Evolutionary conservation across 108 stramenopile species (phyloP).

Genomic region (Conticribra guillardii): DNA sequence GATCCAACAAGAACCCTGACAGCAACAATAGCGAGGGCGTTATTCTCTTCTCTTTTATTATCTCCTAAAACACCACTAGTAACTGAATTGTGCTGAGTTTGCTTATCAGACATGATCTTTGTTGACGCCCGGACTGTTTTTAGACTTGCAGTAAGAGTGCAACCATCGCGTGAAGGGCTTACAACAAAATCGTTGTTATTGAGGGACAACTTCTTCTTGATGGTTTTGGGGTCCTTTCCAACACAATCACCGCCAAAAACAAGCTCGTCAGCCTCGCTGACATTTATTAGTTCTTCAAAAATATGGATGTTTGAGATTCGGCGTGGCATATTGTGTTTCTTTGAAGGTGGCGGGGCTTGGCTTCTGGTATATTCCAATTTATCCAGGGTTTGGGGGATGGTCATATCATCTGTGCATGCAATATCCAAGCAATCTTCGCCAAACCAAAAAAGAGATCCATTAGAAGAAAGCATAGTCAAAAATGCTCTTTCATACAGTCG

Average conservation of each 20-base stretch:
- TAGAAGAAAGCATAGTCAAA: constrained; percentile 55
- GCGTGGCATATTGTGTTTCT: constrained; percentile 8
- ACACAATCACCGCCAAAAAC: constrained; percentile 57
- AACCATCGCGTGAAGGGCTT: constrained; percentile 65
- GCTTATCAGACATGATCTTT: constrained; percentile 1
- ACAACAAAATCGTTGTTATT: constrained; percentile 57
- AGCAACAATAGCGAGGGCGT: constrained; percentile 61
- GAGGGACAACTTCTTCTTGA: constrained; percentile 63
- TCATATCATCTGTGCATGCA: too few relatives aligned
- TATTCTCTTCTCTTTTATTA: neutral
- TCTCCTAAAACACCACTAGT: too few relatives aligned
- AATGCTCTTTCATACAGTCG: constrained; percentile 55
- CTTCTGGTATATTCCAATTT: too few relatives aligned
- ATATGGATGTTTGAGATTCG: constrained; percentile 42
- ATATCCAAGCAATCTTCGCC: constrained; percentile 66
- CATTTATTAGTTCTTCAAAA: constrained; percentile 69
- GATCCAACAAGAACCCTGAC: constrained; percentile 78
- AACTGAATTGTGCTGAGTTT: neutral
- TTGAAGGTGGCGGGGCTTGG: too few relatives aligned
- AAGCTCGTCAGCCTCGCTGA: constrained; percentile 56
- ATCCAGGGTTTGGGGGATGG: too few relatives aligned
- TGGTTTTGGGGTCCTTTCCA: constrained; percentile 51
- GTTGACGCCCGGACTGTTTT: constrained; percentile 8
- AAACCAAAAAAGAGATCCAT: constrained; percentile 62
- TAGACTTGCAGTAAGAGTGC: constrained; percentile 65